A percentile compares a stretch with the other conserved stretches of the same genome.
Evolutionary conservation across 2,329 filamentous ascomycete species (phyloP).

Genomic region (Blastomyces silverae): DNA sequence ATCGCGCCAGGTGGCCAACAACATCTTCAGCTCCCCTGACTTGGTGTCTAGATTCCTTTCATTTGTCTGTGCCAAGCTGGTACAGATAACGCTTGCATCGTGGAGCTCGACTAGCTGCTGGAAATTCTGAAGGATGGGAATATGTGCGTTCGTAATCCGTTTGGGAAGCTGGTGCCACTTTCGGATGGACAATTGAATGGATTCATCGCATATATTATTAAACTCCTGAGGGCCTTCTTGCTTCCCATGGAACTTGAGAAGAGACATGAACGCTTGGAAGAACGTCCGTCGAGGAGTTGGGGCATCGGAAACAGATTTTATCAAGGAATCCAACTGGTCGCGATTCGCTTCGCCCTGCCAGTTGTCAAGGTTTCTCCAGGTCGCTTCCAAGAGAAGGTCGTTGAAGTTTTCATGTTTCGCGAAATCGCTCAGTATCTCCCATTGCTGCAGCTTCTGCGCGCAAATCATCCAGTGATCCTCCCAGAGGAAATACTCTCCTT

Average conservation of each 20-base stretch:
- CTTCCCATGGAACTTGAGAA: conserved; percentile 90
- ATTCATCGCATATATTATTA: conserved; percentile 85
- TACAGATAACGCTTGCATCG: conserved; percentile 93
- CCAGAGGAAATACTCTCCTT: conserved; percentile 98
- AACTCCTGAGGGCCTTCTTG: conserved; percentile 75
- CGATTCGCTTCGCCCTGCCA: conserved; percentile 83
- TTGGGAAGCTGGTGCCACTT: conserved; percentile 99
- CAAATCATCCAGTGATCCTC: conserved; percentile 99
- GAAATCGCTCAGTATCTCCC: conserved; percentile 96
- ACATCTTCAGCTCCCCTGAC: conserved; percentile 87
- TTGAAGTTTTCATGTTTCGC: conserved; percentile 99
- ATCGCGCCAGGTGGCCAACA: conserved; percentile 92
- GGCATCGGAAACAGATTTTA: conserved; percentile 96
- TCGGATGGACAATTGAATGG: conserved; percentile 90
- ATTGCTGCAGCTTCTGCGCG: conserved; percentile 96
- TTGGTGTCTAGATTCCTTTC: conserved; percentile 83
- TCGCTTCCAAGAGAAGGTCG: conserved; percentile 87
- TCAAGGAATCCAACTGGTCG: conserved; percentile 83
- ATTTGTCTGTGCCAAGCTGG: conserved; percentile 78
- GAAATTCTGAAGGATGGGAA: conserved; percentile 93
- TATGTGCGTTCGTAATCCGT: conserved; percentile 88
- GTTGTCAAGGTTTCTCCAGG: conserved; percentile 91
- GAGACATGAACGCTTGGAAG: conserved; percentile 97
- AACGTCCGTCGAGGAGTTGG: conserved; percentile 89
- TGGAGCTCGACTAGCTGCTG: conserved; percentile 96